Evolutionary conservation across 1,139 yeast species (phyloP).

Genomic region (Taphrina deformans): DNA sequence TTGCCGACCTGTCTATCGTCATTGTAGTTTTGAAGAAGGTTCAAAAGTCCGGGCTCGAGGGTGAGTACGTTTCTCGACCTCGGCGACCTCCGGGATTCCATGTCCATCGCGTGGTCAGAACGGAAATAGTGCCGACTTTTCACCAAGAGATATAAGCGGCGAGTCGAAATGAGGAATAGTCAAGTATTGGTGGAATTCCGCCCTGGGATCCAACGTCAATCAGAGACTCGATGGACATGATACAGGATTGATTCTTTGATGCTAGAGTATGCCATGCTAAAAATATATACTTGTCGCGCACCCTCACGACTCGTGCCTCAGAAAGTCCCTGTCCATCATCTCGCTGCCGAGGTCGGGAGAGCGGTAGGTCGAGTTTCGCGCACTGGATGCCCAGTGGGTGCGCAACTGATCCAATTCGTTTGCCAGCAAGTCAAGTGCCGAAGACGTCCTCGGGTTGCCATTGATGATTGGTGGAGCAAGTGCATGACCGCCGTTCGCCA

Average conservation of each 20-base stretch:
- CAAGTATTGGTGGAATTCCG: too few species aligned
- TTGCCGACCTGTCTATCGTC: constrained; percentile 58
- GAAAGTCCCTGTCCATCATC: background rate
- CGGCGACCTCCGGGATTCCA: constrained; percentile 45
- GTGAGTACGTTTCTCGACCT: constrained; percentile 84
- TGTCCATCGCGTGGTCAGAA: background rate
- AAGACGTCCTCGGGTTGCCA: constrained; percentile 14
- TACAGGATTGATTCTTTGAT: background rate
- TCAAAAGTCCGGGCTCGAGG: constrained; percentile 92
- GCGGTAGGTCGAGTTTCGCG: constrained; percentile 3
- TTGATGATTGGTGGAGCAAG: constrained; percentile 2
- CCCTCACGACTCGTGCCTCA: constrained; percentile 3
- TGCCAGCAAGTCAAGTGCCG: constrained; percentile 34
- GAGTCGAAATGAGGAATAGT: too few species aligned
- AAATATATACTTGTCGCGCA: background rate
- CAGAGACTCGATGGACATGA: background rate
- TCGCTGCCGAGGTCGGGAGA: background rate
- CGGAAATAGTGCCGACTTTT: too few species aligned
- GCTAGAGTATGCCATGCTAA: background rate
- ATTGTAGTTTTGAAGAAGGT: constrained; percentile 65
- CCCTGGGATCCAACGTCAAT: too few species aligned
- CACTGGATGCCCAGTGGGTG: constrained; percentile 15
- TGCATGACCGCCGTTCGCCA: background rate
- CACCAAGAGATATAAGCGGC: too few species aligned
- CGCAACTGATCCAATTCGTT: constrained; percentile 35